A percentile compares a stretch with the other conserved stretches of the same genome.
Conservation (phyloP, 108 stramenopile genomes). For the Skeletonema potamos region DNA sequence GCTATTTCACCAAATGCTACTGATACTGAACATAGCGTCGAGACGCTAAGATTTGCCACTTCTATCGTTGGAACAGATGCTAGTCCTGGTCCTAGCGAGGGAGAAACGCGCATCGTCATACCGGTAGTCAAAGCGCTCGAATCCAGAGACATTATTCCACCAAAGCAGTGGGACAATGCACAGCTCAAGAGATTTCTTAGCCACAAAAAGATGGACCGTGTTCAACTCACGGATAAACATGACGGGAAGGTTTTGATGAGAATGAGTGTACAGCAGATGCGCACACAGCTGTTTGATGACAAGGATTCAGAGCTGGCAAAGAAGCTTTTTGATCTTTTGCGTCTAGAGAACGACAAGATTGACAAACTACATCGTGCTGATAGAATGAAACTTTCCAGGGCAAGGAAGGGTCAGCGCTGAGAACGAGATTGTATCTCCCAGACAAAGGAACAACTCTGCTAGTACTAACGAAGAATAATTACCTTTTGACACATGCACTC, state of each 20-base stretch:
- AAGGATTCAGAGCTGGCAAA: constrained; percentile 1
- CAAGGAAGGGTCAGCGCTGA: constrained; percentile 1
- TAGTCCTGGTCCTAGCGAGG: constrained; percentile 36
- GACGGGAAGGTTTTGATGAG: constrained; percentile 50
- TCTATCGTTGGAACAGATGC: constrained; percentile 47
- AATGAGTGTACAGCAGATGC: constrained; percentile 18
- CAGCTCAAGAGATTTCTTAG: constrained; percentile 35
- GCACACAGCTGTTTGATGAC: not conserved
- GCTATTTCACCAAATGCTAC: constrained; percentile 52
- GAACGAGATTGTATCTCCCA: not conserved
- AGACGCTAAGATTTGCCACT: constrained; percentile 58
- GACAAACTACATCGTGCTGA: not conserved
- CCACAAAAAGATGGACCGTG: constrained; percentile 29
- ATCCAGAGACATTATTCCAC: constrained; percentile 2
- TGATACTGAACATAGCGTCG: constrained; percentile 74
- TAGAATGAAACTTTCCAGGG: constrained; percentile 1
- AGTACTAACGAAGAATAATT: too few relatives aligned
- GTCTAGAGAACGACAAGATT: constrained; percentile 11
- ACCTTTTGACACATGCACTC: too few relatives aligned
- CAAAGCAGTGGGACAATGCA: constrained; percentile 34
- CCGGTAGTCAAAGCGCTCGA: not conserved
- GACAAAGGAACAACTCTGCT: too few relatives aligned
- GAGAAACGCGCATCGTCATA: constrained; percentile 22
- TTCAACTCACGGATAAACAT: constrained; percentile 21
- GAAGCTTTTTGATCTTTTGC: constrained; percentile 5